Base-by-base conservation (phyloP, 129 eudicot genomes). In the Centella asiatica region DNA sequence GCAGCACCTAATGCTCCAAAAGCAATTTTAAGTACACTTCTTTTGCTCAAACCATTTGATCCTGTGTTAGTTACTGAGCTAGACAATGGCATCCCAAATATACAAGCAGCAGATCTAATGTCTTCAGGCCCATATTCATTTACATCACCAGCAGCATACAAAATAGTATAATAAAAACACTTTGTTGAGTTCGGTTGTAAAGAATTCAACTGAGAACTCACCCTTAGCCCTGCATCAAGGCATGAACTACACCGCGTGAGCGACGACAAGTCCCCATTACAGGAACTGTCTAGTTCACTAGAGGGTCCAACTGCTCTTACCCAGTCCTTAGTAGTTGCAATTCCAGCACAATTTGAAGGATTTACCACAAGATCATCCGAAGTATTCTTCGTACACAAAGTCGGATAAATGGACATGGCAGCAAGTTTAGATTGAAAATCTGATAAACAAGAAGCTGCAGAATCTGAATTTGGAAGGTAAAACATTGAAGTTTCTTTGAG, bases 121-220 rank as follows among this genome's bases (percentile, higher is more conserved):
- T 82, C 83, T 22, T 74, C 76, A 5, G 96, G 89, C 0, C 96
- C 96, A 49, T 47, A 82, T 20, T 51, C 59, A 70, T 80, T 84
- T 23, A 82, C 79, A 18, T 84, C 39, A 5, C 80, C 96, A 37
- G 94, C 89, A 49, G 86, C 96, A 67, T 88, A 88, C 5, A 88
- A 51, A 31, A 72, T 50, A 37, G 85, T 68, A 44, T 78, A 88
- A 48, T 52, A 76, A 26, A 88, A 88, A 57, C 96, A 88, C 52
- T 77, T 77, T 1, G 89, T 79, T 4, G 86, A 73, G 61, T 88
- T 82, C 12, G 50, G 72, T 22, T 75, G 60, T 18, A 71, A 48
- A 22, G 89, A 60, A 5, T 72, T 84, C 48, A 88, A 64, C 47
- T 58, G 44, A 34, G 96, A 59, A 40, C 69, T 72, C n/a, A 82